phyloP scores from a whole-genome alignment of 345 rosid genomes.

The Acer campestre region DNA sequence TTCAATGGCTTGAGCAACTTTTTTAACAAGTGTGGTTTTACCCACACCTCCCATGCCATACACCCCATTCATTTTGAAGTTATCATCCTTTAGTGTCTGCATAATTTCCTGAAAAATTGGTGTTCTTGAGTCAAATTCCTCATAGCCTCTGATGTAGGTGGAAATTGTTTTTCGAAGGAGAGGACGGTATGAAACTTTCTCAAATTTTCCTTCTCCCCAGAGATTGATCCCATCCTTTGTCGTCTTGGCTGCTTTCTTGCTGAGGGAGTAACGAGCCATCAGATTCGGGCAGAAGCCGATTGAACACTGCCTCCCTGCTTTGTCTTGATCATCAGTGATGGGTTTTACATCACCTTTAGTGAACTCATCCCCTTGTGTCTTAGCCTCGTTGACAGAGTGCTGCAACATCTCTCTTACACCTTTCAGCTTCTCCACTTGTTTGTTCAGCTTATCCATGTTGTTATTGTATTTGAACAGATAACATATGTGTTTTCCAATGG shows the following conservation, averaged over 20 bases:
- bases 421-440: neutral
- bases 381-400: neutral
- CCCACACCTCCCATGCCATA: constrained; percentile 18
- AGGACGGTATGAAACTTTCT: neutral
- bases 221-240: neutral
- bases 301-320: neutral
- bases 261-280: neutral
- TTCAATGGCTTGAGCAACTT: constrained; percentile 1
- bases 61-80: constrained; percentile 16
- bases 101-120: neutral
- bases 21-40: constrained; percentile 15
- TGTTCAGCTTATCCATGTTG: neutral
- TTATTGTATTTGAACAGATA: constrained; percentile 13
- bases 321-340: neutral
- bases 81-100: neutral
- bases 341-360: too few relatives aligned
- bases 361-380: neutral
- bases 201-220: neutral
- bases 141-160: neutral
- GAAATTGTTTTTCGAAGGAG: neutral
- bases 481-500: too few relatives aligned
- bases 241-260: neutral
- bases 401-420: neutral
- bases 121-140: neutral
- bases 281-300: neutral